Evolutionary conservation across 2,329 filamentous ascomycete genomes (phyloP), one percentile per base, ranked within the genome.

Genomic region (Aureobasidium sp.): DNA sequence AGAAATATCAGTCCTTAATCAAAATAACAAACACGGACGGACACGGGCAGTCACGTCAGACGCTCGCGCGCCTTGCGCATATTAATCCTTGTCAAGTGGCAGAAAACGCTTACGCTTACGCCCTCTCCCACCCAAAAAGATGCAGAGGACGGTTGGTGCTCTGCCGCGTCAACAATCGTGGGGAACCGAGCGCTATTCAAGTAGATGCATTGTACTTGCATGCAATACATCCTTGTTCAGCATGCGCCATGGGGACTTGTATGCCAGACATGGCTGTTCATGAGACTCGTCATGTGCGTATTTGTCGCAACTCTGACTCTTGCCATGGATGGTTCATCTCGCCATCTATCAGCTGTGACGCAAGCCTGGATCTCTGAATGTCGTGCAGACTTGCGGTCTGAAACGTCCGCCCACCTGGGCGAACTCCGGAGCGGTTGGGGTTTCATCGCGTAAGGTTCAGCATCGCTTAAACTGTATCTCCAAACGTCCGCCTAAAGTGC

Each of bases 21-120:
- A 60, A 51, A 60, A 50, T 51, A 51, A 60, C 57, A 60, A 48
- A 59, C 55, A 59, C 37, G 41, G 24, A 59, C 53, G 41, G 44
- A 59, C 55, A 47, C 55, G 55, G 41, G 37, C 39, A 43, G 46
- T 41, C 57, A 51, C 57, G 57, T 60, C 57, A 60, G 46, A 51
- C 44, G 46, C 46, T 60, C 57, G 44, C 55, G 32, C 55, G 24
- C 55, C 55, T 44, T 51, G 46, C 26, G 46, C 57, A 60, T 60
- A 60, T 60, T 60, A 60, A 60, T 26, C 57, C 57, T 60, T 51
- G 44, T 50, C 46, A 15, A 27, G 46, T 60, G 39, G 29, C 53
- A 57, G 53, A 57, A 57, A 46, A 57, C 53, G 37, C 53, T 46
- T 36, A 43, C 51, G 51, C 51, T 37, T 37, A 36, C 51, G 26